A percentile compares a stretch with the other conserved stretches of the same genome.
These are phyloP conservation scores for Brachypodium distachyon DNA, from an alignment of 202 grass and related monocot species.

Conservation along the genomic window DNA sequence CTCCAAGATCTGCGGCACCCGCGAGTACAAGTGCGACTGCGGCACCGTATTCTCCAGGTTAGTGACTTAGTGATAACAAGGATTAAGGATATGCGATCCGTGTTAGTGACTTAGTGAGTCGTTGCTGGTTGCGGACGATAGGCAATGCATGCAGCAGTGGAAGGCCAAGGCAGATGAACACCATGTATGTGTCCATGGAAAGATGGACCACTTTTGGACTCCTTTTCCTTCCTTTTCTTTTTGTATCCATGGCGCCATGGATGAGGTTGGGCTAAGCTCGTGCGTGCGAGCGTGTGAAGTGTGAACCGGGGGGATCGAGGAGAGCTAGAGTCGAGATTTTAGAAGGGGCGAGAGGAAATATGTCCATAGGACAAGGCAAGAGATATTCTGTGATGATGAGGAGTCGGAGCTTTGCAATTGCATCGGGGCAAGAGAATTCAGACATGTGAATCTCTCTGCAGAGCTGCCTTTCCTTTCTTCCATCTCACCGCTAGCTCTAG, in stretches of 20 bases:
- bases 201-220: constrained; percentile 22
- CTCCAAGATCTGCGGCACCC: constrained; percentile 80
- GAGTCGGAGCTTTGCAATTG: neutral
- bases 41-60: constrained; percentile 87
- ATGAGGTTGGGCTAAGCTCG: constrained; percentile 1
- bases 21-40: constrained; percentile 91
- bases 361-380: constrained; percentile 14
- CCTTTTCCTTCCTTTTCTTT: constrained; percentile 4
- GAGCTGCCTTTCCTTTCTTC: neutral
- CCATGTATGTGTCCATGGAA: constrained; percentile 17
- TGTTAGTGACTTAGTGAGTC: neutral
- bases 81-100: too few relatives aligned
- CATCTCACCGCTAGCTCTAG: constrained; percentile 3
- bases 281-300: neutral
- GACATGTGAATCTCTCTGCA: constrained; percentile 39
- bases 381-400: constrained; percentile 23
- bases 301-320: neutral
- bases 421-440: neutral
- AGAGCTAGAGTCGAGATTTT: neutral
- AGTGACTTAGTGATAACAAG: neutral
- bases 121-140: neutral
- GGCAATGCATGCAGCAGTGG: neutral
- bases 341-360: neutral
- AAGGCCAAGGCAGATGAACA: neutral
- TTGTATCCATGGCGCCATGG: constrained; percentile 28